Evolutionary conservation across 495 filamentous ascomycete genomes (phyloP).

Genomic region (Aspergillus cavernicola): DNA sequence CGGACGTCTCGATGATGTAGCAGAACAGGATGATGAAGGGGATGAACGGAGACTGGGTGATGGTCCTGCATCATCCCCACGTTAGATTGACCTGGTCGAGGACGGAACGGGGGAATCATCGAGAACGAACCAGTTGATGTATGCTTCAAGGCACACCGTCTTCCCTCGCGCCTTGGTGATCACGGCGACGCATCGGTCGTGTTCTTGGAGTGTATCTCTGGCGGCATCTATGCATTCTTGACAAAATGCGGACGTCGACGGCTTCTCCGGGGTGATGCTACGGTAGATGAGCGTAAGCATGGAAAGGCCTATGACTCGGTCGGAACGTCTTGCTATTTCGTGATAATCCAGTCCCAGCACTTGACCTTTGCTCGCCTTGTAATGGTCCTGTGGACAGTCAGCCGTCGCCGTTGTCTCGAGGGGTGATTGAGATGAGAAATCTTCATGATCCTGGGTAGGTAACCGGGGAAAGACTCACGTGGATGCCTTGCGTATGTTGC

Average conservation of each 20-base stretch:
- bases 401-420: no score
- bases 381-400: background rate
- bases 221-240: slow-evolving; percentile 16
- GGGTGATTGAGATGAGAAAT: background rate
- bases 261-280: slow-evolving; percentile 7
- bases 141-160: no score
- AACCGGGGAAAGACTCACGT: slow-evolving; percentile 2
- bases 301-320: slow-evolving; percentile 11
- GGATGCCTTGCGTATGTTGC: slow-evolving; percentile 4
- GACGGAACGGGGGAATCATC: no score
- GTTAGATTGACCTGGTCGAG: no score
- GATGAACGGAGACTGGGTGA: no score
- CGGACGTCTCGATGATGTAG: slow-evolving; percentile 18
- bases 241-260: slow-evolving; percentile 8
- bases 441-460: background rate
- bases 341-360: slow-evolving; percentile 7
- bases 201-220: slow-evolving; percentile 10
- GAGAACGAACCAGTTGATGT: no score
- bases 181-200: slow-evolving; percentile 12
- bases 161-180: no score
- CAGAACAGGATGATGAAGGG: slow-evolving; percentile 23
- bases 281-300: slow-evolving; percentile 20
- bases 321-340: slow-evolving; percentile 1
- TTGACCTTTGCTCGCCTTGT: slow-evolving; percentile 7
- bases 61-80: no score